phyloP scores from a whole-genome alignment of 2,329 filamentous ascomycete species.

The Scorias spongiosa region DNA sequence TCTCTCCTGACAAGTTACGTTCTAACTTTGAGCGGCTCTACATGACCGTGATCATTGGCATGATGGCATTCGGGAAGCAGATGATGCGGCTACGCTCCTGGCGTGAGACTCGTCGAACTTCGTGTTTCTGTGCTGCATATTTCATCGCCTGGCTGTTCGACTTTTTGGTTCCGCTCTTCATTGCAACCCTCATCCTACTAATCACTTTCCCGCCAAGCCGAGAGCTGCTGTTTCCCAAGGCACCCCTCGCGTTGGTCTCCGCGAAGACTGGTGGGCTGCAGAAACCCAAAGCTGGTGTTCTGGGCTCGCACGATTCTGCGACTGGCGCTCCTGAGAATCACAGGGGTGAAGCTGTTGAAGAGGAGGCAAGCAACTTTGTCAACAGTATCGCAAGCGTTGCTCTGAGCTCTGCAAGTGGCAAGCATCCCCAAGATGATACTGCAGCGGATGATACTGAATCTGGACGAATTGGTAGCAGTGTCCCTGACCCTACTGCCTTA shows the following conservation, averaged over 20 bases:
- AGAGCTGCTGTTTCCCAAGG: slow-evolving; percentile 55
- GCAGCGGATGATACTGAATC: slow-evolving; percentile 20
- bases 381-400: slow-evolving; percentile 58
- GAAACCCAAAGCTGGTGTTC: slow-evolving; percentile 58
- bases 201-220: slow-evolving; percentile 51
- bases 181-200: slow-evolving; percentile 45
- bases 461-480: slow-evolving; percentile 29
- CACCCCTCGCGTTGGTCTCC: slow-evolving; percentile 58
- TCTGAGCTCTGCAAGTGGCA: slow-evolving; percentile 59
- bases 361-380: slow-evolving; percentile 69
- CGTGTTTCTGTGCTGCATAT: slow-evolving; percentile 47
- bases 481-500: slow-evolving; percentile 46
- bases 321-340: slow-evolving; percentile 73
- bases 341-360: slow-evolving; percentile 69
- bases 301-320: slow-evolving; percentile 60
- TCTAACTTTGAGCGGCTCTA: slow-evolving; percentile 67
- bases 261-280: slow-evolving; percentile 57
- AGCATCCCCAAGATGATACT: slow-evolving; percentile 53
- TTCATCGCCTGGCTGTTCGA: slow-evolving; percentile 57
- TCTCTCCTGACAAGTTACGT: slow-evolving; percentile 69
- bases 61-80: slow-evolving; percentile 57
- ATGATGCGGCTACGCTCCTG: slow-evolving; percentile 63
- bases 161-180: slow-evolving; percentile 48
- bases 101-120: slow-evolving; percentile 56
- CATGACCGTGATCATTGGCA: slow-evolving; percentile 56